Conservation (phyloP, 1,139 yeast genomes). For the Lodderomyces theae region DNA sequence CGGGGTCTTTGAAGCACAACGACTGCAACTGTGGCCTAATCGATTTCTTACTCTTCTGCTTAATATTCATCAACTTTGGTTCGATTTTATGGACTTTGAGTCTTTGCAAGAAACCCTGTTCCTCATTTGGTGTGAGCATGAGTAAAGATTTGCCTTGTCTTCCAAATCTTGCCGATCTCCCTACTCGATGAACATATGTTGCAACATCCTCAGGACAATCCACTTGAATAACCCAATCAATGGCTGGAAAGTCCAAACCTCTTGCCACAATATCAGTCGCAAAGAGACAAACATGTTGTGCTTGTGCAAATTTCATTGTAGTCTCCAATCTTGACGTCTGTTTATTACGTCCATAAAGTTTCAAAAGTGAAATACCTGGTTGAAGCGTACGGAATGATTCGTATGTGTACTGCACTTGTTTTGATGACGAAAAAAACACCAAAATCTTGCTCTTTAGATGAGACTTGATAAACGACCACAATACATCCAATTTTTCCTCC, state of each 20-base stretch:
- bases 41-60: conserved; percentile 71
- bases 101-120: conserved; percentile 69
- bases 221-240: conserved; percentile 95
- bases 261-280: conserved; percentile 98
- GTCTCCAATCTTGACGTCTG: conserved; percentile 92
- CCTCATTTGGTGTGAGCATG: conserved; percentile 82
- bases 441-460: conserved; percentile 83
- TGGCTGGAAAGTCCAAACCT: conserved; percentile 95
- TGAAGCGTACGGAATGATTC: conserved; percentile 89
- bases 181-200: conserved; percentile 94
- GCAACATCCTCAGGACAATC: conserved; percentile 97
- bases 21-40: conserved; percentile 85
- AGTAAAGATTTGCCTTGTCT: conserved; percentile 82
- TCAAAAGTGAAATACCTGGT: conserved; percentile 92
- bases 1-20: conserved; percentile 87
- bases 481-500: conserved; percentile 77
- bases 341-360: conserved; percentile 92
- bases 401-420: conserved; percentile 91
- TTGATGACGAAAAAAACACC: conserved; percentile 88
- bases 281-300: conserved; percentile 84
- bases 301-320: conserved; percentile 76
- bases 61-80: conserved; percentile 69
- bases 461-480: conserved; percentile 87
- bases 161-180: conserved; percentile 94
- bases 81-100: conserved; percentile 64